Percentiles rank a stretch among this genome's conserved stretches.
These are phyloP conservation scores for Colletotrichum navitas DNA, from an alignment of 2,329 filamentous ascomycete genomes.

Conservation along the genomic window DNA sequence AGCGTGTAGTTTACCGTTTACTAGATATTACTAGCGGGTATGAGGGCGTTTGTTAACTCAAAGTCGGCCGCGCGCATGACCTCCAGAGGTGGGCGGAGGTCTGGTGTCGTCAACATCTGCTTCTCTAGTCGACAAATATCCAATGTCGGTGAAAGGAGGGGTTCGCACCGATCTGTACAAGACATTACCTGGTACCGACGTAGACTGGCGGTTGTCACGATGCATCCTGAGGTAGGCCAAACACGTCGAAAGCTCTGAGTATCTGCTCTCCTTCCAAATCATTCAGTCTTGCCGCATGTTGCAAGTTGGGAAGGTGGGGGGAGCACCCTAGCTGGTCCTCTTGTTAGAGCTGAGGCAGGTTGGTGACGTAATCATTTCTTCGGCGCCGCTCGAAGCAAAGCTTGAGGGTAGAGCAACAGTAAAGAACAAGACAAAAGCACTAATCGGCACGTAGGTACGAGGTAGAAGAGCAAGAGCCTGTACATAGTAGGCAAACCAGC, in stretches of 20 bases:
- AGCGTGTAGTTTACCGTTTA: constrained; percentile 7
- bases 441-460: background rate
- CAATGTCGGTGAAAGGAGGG: constrained; percentile 7
- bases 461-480: background rate
- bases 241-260: constrained; percentile 5
- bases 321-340: background rate
- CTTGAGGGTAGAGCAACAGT: constrained; percentile 6
- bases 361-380: background rate
- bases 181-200: background rate
- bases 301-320: constrained; percentile 22
- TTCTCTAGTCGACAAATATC: background rate
- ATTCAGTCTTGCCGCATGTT: constrained; percentile 1
- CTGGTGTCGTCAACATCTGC: background rate
- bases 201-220: background rate
- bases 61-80: background rate
- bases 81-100: background rate
- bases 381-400: background rate
- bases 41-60: background rate
- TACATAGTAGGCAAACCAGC: background rate
- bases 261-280: background rate
- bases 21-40: background rate
- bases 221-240: background rate
- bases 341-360: background rate
- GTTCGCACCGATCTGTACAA: background rate
- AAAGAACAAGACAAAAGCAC: background rate